Evolutionary conservation across 2,329 filamentous ascomycete species (phyloP).

Genomic region (Venturia pyrina): DNA sequence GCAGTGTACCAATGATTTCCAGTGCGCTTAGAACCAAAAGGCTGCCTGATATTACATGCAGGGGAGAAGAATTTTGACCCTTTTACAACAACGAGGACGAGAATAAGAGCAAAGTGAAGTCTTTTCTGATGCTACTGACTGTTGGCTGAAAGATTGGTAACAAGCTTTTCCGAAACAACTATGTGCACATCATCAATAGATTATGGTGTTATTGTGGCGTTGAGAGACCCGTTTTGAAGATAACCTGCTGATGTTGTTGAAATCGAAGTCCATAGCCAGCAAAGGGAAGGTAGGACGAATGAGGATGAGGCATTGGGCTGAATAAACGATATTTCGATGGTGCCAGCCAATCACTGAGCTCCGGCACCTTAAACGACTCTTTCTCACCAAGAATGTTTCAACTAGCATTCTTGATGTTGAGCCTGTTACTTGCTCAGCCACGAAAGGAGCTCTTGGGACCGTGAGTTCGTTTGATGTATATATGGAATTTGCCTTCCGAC

Average conservation of each 20-base stretch:
- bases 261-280: not conserved
- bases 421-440: conserved; percentile 3
- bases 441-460: not conserved
- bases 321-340: not conserved
- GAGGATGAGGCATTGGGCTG: not conserved
- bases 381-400: conserved; percentile 2
- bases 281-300: not conserved
- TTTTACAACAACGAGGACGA: no score
- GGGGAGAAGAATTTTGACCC: no score
- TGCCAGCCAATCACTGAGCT: not conserved
- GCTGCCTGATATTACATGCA: no score
- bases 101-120: no score
- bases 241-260: not conserved
- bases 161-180: no score
- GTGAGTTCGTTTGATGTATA: not conserved
- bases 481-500: not conserved
- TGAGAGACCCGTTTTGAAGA: no score
- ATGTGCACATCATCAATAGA: no score
- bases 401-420: not conserved
- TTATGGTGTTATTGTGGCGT: no score
- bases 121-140: no score
- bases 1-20: no score
- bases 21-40: no score
- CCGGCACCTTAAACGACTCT: not conserved
- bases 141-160: no score